Conservation (phyloP, 352 stramenopile species). For the Phytopythium montanum region DNA sequence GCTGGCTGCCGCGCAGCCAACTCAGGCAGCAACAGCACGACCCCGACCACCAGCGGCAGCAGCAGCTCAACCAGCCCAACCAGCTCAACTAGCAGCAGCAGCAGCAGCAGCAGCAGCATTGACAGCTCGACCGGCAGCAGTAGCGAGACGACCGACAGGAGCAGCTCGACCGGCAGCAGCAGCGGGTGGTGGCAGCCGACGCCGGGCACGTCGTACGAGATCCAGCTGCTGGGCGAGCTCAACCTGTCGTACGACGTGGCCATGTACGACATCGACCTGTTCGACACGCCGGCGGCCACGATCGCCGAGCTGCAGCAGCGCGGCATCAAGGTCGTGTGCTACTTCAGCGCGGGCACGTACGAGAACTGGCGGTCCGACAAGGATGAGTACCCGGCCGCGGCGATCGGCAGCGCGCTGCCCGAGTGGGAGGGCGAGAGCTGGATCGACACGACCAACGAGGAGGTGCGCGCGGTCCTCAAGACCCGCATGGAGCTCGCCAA, state of each 20-base stretch:
- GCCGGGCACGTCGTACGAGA: constrained; percentile 36
- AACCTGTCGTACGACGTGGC: constrained; percentile 27
- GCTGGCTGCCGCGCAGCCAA: not conserved
- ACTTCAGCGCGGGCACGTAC: constrained; percentile 54
- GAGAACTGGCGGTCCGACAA: constrained; percentile 49
- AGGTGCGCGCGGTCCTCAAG: constrained; percentile 33
- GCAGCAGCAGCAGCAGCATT: not conserved
- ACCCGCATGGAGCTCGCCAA: constrained; percentile 38
- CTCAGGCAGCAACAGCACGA: not conserved
- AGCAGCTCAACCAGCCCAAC: not conserved
- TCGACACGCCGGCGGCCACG: constrained; percentile 25
- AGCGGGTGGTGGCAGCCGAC: constrained; percentile 31
- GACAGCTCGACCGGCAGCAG: not conserved
- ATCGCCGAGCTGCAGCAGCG: constrained; percentile 22
- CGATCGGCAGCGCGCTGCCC: constrained; percentile 24
- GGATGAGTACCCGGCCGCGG: constrained; percentile 24
- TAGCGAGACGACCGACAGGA: not conserved
- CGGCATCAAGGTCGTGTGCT: constrained; percentile 44
- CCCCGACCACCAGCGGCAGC: not conserved
- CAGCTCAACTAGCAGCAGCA: not conserved
- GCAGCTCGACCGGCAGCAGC: not conserved
- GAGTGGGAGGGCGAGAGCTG: constrained; percentile 38
- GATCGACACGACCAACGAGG: constrained; percentile 31
- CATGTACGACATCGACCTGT: constrained; percentile 40
- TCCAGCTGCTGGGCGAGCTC: constrained; percentile 27